Percentiles rank a stretch among this genome's conserved stretches.
phyloP scores from a whole-genome alignment of 345 rosid species.

The Hirschfeldia incana region DNA sequence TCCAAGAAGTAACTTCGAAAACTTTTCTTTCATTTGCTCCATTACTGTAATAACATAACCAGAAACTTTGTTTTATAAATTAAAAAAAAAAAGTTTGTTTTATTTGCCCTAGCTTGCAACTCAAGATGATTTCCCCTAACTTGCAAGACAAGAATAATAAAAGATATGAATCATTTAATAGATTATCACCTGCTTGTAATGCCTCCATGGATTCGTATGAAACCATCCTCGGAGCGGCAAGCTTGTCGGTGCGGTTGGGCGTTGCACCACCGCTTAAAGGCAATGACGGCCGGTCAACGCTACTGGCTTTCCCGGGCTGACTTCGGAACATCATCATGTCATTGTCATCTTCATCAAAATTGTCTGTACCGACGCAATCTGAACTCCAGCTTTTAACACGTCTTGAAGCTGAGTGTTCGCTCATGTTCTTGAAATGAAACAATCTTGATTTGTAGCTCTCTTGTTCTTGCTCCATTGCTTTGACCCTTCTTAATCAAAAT shows the following conservation, averaged over 20 bases:
- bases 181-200: slow-evolving; percentile 32
- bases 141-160: not conserved
- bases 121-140: not conserved
- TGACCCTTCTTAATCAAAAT: slow-evolving; percentile 39
- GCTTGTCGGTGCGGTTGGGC: slow-evolving; percentile 29
- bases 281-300: slow-evolving; percentile 39
- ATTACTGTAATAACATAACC: slow-evolving; percentile 43
- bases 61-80: not conserved
- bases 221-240: not conserved
- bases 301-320: slow-evolving; percentile 22
- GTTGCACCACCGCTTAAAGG: slow-evolving; percentile 25
- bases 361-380: slow-evolving; percentile 45
- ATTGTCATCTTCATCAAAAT: slow-evolving; percentile 17
- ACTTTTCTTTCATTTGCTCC: slow-evolving; percentile 68
- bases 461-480: slow-evolving; percentile 65
- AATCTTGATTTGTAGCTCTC: slow-evolving; percentile 62
- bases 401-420: slow-evolving; percentile 42
- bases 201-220: slow-evolving; percentile 42
- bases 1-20: slow-evolving; percentile 64
- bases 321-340: slow-evolving; percentile 39
- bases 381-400: slow-evolving; percentile 59
- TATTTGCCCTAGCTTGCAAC: not conserved
- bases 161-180: not conserved
- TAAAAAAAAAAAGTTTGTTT: not conserved
- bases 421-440: slow-evolving; percentile 54